A percentile compares a stretch with the other conserved stretches of the same genome.
Evolutionary conservation across 768 basidiomycete genomes (phyloP).

Genomic region (Agrocybe chaxingu): DNA sequence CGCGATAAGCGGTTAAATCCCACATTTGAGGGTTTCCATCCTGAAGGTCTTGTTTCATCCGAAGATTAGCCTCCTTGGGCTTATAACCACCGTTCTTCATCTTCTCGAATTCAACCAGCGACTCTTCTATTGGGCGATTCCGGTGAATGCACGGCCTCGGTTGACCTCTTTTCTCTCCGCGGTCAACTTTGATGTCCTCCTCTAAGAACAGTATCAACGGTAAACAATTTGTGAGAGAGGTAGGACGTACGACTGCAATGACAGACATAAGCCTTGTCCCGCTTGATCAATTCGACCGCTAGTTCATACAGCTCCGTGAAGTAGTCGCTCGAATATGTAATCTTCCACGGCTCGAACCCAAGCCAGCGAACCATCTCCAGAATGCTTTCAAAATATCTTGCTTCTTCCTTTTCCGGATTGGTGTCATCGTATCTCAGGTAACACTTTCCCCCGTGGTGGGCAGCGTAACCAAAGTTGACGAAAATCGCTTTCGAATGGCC

Average conservation of each 20-base stretch:
- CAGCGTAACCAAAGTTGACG: conserved; percentile 97
- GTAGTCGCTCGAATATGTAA: conserved; percentile 98
- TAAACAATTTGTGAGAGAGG: not conserved
- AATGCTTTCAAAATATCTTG: conserved; percentile 93
- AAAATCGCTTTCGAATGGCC: conserved; percentile 99
- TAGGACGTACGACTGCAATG: conserved; percentile 83
- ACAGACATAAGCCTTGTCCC: conserved; percentile 93
- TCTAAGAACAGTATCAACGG: conserved; percentile 41
- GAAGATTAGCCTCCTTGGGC: conserved; percentile 87
- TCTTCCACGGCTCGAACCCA: conserved; percentile 97
- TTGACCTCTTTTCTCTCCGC: conserved; percentile 81
- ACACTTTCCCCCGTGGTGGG: conserved; percentile 86
- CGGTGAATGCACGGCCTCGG: conserved; percentile 88
- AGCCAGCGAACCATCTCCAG: conserved; percentile 95
- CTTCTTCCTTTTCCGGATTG: conserved; percentile 98
- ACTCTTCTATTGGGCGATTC: conserved; percentile 81
- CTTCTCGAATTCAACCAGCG: conserved; percentile 80
- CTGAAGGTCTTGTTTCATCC: conserved; percentile 95
- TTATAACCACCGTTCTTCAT: conserved; percentile 92
- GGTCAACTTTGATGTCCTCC: conserved; percentile 86
- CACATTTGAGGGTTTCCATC: conserved; percentile 99
- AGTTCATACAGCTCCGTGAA: conserved; percentile 85
- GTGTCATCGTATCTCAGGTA: conserved; percentile 98
- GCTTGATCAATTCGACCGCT: conserved; percentile 82
- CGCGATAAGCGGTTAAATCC: conserved; percentile 96